Base-by-base conservation (phyloP, 1,284 basidiomycete species). In the Cryptococcus sp. region DNA sequence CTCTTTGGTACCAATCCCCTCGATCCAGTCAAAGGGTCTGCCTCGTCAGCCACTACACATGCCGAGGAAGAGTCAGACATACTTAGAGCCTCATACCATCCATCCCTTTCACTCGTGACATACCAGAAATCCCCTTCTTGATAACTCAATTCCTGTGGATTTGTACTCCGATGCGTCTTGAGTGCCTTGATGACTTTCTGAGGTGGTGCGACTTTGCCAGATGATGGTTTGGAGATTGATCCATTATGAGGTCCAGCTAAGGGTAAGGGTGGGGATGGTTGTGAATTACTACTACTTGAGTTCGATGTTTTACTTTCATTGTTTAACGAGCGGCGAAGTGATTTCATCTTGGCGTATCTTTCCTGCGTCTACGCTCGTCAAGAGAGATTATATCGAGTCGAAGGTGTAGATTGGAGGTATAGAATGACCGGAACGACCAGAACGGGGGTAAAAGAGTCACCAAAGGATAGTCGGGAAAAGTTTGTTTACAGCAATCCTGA, bases 51-150 rank as follows among this genome's bases (percentile, higher is more conserved):
- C 34, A 36, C 5, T 32, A n/a, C 36, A 32, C 25, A 42, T 25
- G 18, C 42, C n/a, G 39, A 21, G 39, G 45, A 39, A 16, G 36
- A 39, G n/a, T n/a, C 14, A 39, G 7, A 39, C 75, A 64, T 54
- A 77, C 75, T 93, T 69, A 91, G 83, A 4, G 87, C 91, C 70
- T 91, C 87, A 66, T 88, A 93, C 83, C 84, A 91, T 18, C 66
- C 72, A 45, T 73, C 70, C 50, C 73, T 64, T 78, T 94, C 90
- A 57, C 83, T 83, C 32, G 90, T 80, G 53, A 98, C 93, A 76
- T 98, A 90, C 79, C 97, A 98, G 77, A 98, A 98, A 78, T 99
- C 96, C 57, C 96, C 96, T 75, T 88, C 88, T 61, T 83, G 80
- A 72, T 98, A 98, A 41, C 88, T 84, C 50, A 99, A 83, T 68